Conservation (phyloP, 345 rosid species). For the Erysimum cheiranthoides region DNA sequence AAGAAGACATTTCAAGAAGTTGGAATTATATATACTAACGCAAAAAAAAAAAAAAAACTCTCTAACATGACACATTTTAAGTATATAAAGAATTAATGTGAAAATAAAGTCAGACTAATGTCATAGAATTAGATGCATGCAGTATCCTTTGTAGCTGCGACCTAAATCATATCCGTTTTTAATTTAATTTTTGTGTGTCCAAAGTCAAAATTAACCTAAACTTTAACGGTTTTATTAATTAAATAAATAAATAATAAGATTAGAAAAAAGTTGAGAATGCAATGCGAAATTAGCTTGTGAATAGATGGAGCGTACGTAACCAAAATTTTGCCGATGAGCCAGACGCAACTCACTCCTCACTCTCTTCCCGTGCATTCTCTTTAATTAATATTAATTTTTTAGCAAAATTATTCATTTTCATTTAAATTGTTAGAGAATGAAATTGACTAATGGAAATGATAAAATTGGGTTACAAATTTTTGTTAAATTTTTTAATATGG, state of each 20-base stretch:
- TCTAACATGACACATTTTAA: no score
- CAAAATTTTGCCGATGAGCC: slow-evolving; percentile 8
- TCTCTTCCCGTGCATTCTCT: slow-evolving; percentile 44
- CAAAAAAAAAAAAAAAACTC: no score
- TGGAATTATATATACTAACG: no score
- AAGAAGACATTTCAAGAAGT: neutral
- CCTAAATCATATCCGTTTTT: slow-evolving; percentile 30
- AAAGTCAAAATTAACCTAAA: slow-evolving; percentile 32
- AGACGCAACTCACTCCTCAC: slow-evolving; percentile 45
- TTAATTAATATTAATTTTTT: neutral
- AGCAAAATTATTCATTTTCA: neutral
- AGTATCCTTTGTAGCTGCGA: slow-evolving; percentile 15
- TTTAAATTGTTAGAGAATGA: neutral
- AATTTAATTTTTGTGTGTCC: neutral
- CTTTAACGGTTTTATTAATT: slow-evolving; percentile 4
- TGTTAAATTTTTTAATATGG: neutral
- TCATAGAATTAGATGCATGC: neutral
- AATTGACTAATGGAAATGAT: neutral
- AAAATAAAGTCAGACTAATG: neutral
- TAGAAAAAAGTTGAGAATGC: neutral
- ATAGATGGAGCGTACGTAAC: slow-evolving; percentile 34
- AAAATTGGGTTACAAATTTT: neutral
- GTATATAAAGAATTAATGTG: neutral
- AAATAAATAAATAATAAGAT: neutral
- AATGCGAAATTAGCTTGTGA: slow-evolving; percentile 35